These are phyloP conservation scores for Haematococcus lacustris DNA, from an alignment of 139 green algal genomes.

Conservation along the genomic window DNA sequence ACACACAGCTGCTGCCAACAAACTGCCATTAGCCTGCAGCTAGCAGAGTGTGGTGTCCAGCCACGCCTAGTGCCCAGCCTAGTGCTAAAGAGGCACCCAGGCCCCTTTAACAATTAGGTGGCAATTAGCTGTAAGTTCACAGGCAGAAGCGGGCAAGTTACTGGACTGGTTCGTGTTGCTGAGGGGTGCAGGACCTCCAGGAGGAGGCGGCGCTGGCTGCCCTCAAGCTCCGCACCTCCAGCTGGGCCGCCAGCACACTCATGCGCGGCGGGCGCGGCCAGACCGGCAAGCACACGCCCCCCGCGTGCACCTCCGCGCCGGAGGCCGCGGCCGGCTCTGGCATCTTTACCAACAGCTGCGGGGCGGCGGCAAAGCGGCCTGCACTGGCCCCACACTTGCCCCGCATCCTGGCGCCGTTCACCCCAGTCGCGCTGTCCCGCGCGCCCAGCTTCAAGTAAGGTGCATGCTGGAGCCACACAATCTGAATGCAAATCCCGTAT, in stretches of 20 bases:
- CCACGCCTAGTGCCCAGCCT: no score
- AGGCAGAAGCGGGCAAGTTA: neutral
- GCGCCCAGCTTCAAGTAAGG: neutral
- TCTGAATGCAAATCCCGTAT: no score
- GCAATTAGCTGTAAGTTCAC: no score
- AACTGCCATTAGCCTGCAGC: neutral
- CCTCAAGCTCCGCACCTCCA: conserved; percentile 14
- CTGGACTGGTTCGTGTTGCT: no score
- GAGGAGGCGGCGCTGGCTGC: conserved; percentile 24
- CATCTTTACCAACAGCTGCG: neutral
- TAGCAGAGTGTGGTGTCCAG: neutral
- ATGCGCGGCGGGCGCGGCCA: neutral
- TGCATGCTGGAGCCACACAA: no score
- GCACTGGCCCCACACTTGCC: neutral
- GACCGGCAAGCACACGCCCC: neutral
- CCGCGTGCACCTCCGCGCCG: neutral
- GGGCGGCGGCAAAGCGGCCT: neutral
- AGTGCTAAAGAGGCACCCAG: no score
- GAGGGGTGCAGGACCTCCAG: conserved; percentile 14
- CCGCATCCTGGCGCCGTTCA: neutral
- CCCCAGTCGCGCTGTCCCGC: neutral
- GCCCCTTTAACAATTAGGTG: no score
- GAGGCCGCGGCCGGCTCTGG: neutral
- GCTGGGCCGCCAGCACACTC: conserved; percentile 21
- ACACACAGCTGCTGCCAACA: neutral